Conservation (phyloP, 225 moss, liverwort and hornwort species). For the Polytrichum formosum region DNA sequence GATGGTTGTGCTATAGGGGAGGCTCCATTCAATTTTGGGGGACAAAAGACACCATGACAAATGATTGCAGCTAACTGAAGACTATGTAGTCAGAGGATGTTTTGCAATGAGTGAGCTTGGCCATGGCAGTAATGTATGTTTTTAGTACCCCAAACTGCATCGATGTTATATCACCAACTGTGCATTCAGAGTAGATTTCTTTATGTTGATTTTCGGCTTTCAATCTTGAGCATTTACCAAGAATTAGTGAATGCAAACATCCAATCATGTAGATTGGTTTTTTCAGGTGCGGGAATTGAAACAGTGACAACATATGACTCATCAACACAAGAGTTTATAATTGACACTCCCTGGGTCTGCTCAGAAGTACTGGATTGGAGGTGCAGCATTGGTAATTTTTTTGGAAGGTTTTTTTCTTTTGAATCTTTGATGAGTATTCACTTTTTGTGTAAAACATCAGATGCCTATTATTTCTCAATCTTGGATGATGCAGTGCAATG, state of each 20-base stretch:
- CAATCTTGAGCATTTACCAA: too few species aligned
- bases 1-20: constrained; percentile 41
- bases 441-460: too few species aligned
- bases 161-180: too few species aligned
- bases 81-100: constrained; percentile 62
- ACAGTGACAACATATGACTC: constrained; percentile 83
- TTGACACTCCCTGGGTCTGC: constrained; percentile 94
- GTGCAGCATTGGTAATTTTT: constrained; percentile 69
- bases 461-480: too few species aligned
- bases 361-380: constrained; percentile 99
- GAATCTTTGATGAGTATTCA: too few species aligned
- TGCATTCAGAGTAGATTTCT: too few species aligned
- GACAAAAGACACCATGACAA: constrained; percentile 86
- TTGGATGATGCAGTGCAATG: too few species aligned
- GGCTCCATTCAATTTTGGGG: constrained; percentile 82
- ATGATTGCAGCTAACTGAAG: constrained; percentile 77
- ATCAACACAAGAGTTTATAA: constrained; percentile 79
- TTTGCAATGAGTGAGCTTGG: constrained; percentile 98
- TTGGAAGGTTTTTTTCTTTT: too few species aligned
- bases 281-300: constrained; percentile 91
- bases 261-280: background rate
- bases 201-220: too few species aligned
- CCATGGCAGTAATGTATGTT: constrained; percentile 86
- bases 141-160: too few species aligned
- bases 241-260: too few species aligned